These are phyloP conservation scores for Botryosphaeria dothidea DNA, from an alignment of 2,329 filamentous ascomycete genomes.

Conservation along the genomic window DNA sequence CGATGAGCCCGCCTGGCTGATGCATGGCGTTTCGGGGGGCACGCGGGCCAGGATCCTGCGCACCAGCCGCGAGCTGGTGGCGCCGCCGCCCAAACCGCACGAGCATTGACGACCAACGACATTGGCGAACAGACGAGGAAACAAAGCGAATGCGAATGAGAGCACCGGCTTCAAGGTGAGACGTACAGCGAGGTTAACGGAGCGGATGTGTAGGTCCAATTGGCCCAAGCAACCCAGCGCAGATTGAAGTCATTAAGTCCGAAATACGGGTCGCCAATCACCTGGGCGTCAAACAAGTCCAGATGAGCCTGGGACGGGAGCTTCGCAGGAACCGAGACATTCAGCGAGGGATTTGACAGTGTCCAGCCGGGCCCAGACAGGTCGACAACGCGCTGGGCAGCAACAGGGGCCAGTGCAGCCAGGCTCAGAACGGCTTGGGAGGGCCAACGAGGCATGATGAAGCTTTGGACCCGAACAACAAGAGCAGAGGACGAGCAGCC, in stretches of 20 bases:
- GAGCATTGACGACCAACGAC: neutral
- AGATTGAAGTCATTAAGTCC: conserved; percentile 62
- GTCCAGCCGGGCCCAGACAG: conserved; percentile 42
- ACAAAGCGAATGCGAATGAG: neutral
- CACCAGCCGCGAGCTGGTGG: neutral
- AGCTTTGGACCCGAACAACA: neutral
- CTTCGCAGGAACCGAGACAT: conserved; percentile 55
- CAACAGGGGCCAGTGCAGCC: neutral
- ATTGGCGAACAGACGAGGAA: neutral
- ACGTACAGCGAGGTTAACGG: conserved; percentile 33
- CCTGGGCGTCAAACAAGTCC: conserved; percentile 55
- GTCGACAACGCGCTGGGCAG: conserved; percentile 24
- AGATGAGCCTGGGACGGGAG: conserved; percentile 62
- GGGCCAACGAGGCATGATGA: conserved; percentile 4
- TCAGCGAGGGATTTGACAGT: conserved; percentile 46
- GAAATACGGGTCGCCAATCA: conserved; percentile 57
- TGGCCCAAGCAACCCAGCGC: conserved; percentile 58
- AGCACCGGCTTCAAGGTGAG: neutral
- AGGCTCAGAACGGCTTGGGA: neutral
- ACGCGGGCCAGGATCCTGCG: neutral
- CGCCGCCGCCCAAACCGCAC: neutral
- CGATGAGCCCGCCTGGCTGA: neutral
- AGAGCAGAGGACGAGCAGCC: neutral
- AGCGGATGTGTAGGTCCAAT: conserved; percentile 63
- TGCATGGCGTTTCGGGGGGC: neutral